Percentiles rank a stretch among this genome's conserved stretches.
phyloP scores from a whole-genome alignment of 2,329 filamentous ascomycete species.

The Fusarium lateritium region DNA sequence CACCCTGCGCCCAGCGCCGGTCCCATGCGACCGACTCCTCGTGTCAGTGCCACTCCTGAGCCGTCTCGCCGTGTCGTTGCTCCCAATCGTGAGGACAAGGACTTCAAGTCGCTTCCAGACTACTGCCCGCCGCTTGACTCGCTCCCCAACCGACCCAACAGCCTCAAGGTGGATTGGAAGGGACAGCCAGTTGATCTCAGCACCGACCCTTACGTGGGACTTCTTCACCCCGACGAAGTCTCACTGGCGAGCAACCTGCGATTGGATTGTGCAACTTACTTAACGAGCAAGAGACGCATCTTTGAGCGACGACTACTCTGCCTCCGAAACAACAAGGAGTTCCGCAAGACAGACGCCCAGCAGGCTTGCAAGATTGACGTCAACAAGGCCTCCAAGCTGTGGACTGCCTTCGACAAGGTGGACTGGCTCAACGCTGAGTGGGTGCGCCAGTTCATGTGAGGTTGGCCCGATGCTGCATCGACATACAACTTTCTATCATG shows the following conservation, averaged over 20 bases:
- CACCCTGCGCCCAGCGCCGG: slow-evolving; percentile 44
- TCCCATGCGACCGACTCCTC: slow-evolving; percentile 50
- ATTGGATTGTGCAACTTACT: slow-evolving; percentile 88
- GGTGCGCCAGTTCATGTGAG: slow-evolving; percentile 57
- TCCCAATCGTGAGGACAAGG: slow-evolving; percentile 84
- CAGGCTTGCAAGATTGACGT: slow-evolving; percentile 99
- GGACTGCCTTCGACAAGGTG: slow-evolving; percentile 89
- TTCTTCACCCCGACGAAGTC: slow-evolving; percentile 85
- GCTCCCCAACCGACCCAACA: slow-evolving; percentile 76
- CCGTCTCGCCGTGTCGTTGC: slow-evolving; percentile 67
- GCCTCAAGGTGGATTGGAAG: slow-evolving; percentile 90
- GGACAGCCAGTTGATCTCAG: slow-evolving; percentile 82
- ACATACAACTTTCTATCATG: background rate
- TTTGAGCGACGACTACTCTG: slow-evolving; percentile 82
- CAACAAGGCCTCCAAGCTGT: slow-evolving; percentile 95
- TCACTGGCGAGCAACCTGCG: slow-evolving; percentile 83
- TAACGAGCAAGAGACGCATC: slow-evolving; percentile 93
- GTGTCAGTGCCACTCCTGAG: slow-evolving; percentile 64
- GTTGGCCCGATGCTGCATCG: background rate
- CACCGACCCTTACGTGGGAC: slow-evolving; percentile 76
- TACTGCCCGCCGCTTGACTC: slow-evolving; percentile 79
- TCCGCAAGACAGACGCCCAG: slow-evolving; percentile 95
- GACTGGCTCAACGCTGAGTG: slow-evolving; percentile 79
- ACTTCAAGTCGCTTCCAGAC: slow-evolving; percentile 80
- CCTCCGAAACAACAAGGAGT: slow-evolving; percentile 80